Percentiles rank a stretch among this genome's conserved stretches.
Conservation (phyloP, 345 rosid genomes). For the Physaria fendleri region DNA sequence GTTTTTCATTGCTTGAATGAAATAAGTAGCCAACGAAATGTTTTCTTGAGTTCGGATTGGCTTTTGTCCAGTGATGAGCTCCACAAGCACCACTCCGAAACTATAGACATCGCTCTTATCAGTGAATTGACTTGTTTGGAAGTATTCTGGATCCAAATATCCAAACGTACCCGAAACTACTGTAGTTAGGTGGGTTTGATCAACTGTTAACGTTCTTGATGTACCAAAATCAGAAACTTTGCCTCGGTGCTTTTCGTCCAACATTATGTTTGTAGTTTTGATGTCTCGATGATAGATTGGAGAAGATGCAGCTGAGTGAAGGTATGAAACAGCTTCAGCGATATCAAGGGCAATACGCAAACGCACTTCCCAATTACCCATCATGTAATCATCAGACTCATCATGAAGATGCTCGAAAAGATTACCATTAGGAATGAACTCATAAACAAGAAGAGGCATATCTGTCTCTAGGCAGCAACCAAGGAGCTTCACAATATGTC, state of each 20-base stretch:
- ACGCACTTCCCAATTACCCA: conserved; percentile 25
- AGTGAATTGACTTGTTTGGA: no score
- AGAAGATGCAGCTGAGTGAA: conserved; percentile 28
- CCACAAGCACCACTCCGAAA: no score
- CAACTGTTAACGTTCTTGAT: conserved; percentile 22
- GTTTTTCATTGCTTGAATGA: no score
- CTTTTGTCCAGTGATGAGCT: no score
- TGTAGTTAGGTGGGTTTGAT: no score
- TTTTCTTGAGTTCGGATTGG: no score
- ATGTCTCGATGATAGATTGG: conserved; percentile 29
- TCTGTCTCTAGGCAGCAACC: conserved; percentile 30
- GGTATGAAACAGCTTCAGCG: conserved; percentile 8
- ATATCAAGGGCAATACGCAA: conserved; percentile 7
- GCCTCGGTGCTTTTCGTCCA: conserved; percentile 22
- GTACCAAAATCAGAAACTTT: conserved; percentile 34
- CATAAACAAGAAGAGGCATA: conserved; percentile 26
- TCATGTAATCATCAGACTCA: conserved; percentile 10
- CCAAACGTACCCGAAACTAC: no score
- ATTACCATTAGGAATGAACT: conserved; percentile 24
- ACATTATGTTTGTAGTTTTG: conserved; percentile 24
- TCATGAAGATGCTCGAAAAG: conserved; percentile 20
- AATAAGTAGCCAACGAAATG: no score
- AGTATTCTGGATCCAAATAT: no score
- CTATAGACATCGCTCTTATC: no score
- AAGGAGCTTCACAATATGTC: conserved; percentile 26